Base-by-base conservation (phyloP, 2,329 filamentous ascomycete species). In the Pseudogymnoascus sp. region DNA sequence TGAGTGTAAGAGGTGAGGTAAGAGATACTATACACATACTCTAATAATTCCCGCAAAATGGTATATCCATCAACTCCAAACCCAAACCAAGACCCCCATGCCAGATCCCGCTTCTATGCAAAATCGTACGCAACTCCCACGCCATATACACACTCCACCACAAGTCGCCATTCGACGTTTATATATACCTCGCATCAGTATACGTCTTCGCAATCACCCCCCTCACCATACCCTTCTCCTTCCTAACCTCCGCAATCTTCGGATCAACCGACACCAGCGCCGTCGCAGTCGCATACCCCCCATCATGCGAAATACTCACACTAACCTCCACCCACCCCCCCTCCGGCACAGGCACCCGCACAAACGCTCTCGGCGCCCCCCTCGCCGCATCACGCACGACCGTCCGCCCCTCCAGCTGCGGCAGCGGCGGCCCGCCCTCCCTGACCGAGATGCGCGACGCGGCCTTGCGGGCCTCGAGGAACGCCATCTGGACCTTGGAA, bases 1-100 rank as follows among this genome's bases (percentile, higher is more conserved):
- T 33, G 7, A 56, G 29, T 33, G 50, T 13, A 56, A 56, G 29
- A 21, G 1, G 15, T 56, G 50, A 56, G 50, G 50, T 21, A 56
- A 33, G 50, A 56, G 50, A 56, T 56, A 56, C 33, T 56, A 56
- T 56, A 56, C 50, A 56, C 29, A 56, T 56, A 56, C 50, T 11
- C 44, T 17, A 53, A 33, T 33, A 56, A 56, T 21, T 19, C 17
- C 10, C 50, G 17, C 29, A 56, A 56, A 33, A 56, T 56, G 29
- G 50, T 56, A 56, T 56, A 33, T 15, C 29, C 29, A 56, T 10
- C 29, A 33, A 56, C 50, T 56, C 50, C 50, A 33, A 17, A 33
- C 17, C 17, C 29, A 56, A 33, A 13, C 23, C 15, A 53, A 29
- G 40, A 13, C 19, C 7, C n/a, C 4, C 19, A 44, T 46, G 11